Percentiles rank a stretch among this genome's conserved stretches.
Evolutionary conservation across 2,329 filamentous ascomycete genomes (phyloP).

Genomic region (Ambrosiella cleistominuta): DNA sequence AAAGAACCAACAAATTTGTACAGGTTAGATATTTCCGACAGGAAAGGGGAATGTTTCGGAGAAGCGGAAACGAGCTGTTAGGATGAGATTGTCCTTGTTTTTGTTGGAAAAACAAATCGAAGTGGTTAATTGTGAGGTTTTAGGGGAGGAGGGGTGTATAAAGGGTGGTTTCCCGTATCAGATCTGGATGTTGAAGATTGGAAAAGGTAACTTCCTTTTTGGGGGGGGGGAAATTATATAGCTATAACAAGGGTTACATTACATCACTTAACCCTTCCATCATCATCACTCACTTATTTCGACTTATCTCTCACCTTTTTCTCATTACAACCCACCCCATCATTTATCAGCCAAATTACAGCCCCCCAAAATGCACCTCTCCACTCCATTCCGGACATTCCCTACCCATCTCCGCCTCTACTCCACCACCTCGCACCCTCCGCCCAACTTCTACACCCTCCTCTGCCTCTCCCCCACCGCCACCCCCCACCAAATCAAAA

Average conservation of each 20-base stretch:
- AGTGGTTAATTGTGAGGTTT: too few species aligned
- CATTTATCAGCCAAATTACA: neutral
- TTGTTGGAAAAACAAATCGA: too few species aligned
- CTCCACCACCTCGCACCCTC: slow-evolving; percentile 12
- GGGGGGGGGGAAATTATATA: too few species aligned
- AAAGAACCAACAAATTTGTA: neutral
- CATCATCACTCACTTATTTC: too few species aligned
- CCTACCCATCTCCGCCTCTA: slow-evolving; percentile 12
- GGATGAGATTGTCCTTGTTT: too few species aligned
- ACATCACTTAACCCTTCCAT: too few species aligned
- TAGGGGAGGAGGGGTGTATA: too few species aligned
- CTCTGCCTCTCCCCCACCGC: slow-evolving; percentile 56
- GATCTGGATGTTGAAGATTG: too few species aligned
- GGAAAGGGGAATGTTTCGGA: neutral
- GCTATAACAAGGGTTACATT: too few species aligned
- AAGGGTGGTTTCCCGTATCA: too few species aligned
- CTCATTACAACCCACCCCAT: neutral
- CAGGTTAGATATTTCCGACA: neutral
- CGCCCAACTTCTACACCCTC: slow-evolving; percentile 59
- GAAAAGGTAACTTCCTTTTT: too few species aligned
- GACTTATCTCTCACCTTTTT: neutral
- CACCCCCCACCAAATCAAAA: slow-evolving; percentile 65
- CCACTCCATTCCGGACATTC: neutral
- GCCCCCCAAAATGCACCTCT: neutral
- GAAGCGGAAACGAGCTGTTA: neutral